Percentiles rank a stretch among this genome's conserved stretches.
phyloP scores from a whole-genome alignment of 345 rosid genomes.

The Gossypium rotundifolium region DNA sequence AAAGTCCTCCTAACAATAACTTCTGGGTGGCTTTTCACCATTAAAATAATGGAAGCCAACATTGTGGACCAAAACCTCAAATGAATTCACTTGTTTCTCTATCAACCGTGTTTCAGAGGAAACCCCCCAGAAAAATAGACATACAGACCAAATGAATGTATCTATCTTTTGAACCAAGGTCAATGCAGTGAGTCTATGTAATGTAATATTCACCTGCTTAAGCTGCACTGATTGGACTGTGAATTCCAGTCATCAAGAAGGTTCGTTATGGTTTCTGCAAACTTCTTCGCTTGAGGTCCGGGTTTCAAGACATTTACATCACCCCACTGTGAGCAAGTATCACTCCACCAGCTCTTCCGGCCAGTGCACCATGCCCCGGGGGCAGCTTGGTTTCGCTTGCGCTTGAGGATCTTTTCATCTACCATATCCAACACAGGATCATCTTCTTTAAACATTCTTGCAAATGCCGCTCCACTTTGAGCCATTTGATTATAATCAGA shows the following conservation, averaged over 20 bases:
- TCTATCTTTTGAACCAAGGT: constrained; percentile 16
- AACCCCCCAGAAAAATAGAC: constrained; percentile 28
- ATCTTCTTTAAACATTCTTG: constrained; percentile 62
- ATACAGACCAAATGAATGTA: constrained; percentile 35
- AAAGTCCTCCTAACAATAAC: constrained; percentile 10
- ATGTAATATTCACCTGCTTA: constrained; percentile 28
- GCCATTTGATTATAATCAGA: constrained; percentile 66
- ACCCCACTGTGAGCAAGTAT: constrained; percentile 96
- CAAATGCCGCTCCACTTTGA: constrained; percentile 91
- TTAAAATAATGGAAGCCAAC: constrained; percentile 2
- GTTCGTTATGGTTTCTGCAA: constrained; percentile 57
- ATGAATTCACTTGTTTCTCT: constrained; percentile 18
- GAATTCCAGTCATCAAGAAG: constrained; percentile 68
- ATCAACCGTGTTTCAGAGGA: constrained; percentile 12
- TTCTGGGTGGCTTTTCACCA: constrained; percentile 3
- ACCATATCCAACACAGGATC: constrained; percentile 71
- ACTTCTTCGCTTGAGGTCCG: constrained; percentile 69
- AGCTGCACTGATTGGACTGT: constrained; percentile 75
- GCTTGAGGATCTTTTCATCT: constrained; percentile 70
- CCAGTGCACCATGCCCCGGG: constrained; percentile 97
- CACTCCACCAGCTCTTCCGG: constrained; percentile 61
- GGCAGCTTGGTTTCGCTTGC: constrained; percentile 45
- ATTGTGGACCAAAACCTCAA: constrained; percentile 4
- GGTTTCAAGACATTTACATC: constrained; percentile 70
- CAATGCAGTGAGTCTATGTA: constrained; percentile 15